Evolutionary conservation across 2,329 filamentous ascomycete genomes (phyloP).

Genomic region (Stromatinia cepivora): DNA sequence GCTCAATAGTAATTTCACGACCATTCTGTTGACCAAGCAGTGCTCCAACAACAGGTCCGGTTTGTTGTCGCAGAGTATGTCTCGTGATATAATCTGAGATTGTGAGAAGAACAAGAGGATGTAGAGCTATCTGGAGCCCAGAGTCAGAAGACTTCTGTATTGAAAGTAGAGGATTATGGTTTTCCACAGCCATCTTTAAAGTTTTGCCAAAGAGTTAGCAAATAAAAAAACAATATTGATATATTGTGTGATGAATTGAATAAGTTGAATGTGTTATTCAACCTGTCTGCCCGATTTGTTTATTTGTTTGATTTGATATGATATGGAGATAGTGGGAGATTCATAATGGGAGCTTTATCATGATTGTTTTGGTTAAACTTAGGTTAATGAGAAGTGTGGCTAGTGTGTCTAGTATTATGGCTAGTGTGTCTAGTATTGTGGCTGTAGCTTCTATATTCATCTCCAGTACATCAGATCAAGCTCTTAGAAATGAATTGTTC

Average conservation of each 20-base stretch:
- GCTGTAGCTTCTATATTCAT: not conserved
- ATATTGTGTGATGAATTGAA: not conserved
- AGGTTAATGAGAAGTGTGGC: not conserved
- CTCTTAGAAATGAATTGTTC: no score
- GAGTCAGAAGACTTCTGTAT: slow-evolving; percentile 62
- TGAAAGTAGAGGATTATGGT: slow-evolving; percentile 60
- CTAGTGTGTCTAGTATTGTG: not conserved
- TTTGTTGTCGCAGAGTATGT: slow-evolving; percentile 74
- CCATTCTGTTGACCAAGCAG: slow-evolving; percentile 92
- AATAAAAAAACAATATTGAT: not conserved
- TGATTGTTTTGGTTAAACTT: slow-evolving; percentile 6
- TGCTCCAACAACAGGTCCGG: slow-evolving; percentile 78
- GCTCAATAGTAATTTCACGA: slow-evolving; percentile 85
- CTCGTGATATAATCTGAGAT: slow-evolving; percentile 97
- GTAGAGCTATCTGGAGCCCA: slow-evolving; percentile 76
- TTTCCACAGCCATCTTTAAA: slow-evolving; percentile 50
- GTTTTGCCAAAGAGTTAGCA: not conserved
- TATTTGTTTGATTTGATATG: not conserved
- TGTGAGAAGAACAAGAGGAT: slow-evolving; percentile 91
- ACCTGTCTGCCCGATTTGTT: not conserved
- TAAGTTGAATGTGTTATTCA: not conserved
- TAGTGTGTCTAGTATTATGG: not conserved
- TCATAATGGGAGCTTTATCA: slow-evolving; percentile 17
- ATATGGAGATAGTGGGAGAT: not conserved
- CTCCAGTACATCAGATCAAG: not conserved